Evolutionary conservation across 2,329 filamentous ascomycete species (phyloP).

Genomic region (Trichophyton benhamiae): DNA sequence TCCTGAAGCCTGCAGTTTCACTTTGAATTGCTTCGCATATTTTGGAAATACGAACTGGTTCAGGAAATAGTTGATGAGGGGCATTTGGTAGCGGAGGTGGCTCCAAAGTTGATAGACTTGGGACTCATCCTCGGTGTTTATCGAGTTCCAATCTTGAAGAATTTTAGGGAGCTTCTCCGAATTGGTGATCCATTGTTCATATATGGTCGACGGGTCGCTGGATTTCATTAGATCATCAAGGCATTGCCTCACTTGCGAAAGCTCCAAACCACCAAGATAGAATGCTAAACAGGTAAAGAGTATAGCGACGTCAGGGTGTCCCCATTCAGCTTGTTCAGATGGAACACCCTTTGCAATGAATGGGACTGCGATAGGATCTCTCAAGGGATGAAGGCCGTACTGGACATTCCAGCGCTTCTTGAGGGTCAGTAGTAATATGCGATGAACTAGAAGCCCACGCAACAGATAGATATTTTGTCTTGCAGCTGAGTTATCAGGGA

Average conservation of each 20-base stretch:
- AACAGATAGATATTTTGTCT: conserved; percentile 15
- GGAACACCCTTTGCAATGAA: conserved; percentile 50
- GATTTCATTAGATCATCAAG: conserved; percentile 40
- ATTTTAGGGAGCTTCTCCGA: conserved; percentile 22
- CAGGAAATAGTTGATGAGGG: conserved; percentile 53
- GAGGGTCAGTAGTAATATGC: conserved; percentile 44
- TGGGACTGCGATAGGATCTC: conserved; percentile 44
- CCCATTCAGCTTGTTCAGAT: conserved; percentile 46
- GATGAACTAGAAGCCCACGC: conserved; percentile 42
- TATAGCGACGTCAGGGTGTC: conserved; percentile 49
- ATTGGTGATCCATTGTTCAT: conserved; percentile 22
- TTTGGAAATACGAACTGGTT: conserved; percentile 46
- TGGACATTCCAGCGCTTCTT: conserved; percentile 54
- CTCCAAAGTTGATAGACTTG: conserved; percentile 43
- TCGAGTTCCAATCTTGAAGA: conserved; percentile 34
- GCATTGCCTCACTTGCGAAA: conserved; percentile 38
- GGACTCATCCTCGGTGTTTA: conserved; percentile 47
- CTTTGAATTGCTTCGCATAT: conserved; percentile 49
- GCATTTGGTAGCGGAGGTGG: conserved; percentile 40
- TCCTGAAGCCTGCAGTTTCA: conserved; percentile 52
- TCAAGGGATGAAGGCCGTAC: conserved; percentile 43
- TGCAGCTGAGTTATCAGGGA: conserved; percentile 7
- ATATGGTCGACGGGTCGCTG: conserved; percentile 44
- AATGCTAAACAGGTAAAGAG: conserved; percentile 44
- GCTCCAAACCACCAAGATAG: conserved; percentile 44